These are phyloP conservation scores for Artomyces pyxidatus DNA, from an alignment of 768 basidiomycete species.

Conservation along the genomic window DNA sequence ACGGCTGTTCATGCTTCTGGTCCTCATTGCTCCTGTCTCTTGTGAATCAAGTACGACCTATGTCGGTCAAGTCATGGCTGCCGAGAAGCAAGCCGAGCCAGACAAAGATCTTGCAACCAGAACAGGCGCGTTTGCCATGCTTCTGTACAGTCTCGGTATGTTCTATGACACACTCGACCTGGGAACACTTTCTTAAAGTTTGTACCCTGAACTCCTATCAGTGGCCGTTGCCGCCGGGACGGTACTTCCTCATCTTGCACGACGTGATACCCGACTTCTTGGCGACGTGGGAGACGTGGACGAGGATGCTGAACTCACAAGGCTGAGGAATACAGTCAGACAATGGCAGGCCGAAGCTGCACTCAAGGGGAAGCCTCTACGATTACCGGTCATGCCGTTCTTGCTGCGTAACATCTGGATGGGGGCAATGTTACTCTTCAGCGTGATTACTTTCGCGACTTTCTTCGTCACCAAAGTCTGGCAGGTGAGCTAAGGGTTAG, in stretches of 20 bases:
- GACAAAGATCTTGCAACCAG: conserved; percentile 78
- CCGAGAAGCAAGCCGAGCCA: conserved; percentile 64
- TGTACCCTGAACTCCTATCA: conserved; percentile 29
- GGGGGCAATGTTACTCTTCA: conserved; percentile 76
- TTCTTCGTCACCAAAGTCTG: conserved; percentile 79
- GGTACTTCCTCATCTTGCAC: conserved; percentile 71
- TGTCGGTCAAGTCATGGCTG: conserved; percentile 89
- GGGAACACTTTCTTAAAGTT: conserved; percentile 3
- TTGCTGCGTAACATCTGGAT: conserved; percentile 93
- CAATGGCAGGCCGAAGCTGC: conserved; percentile 84
- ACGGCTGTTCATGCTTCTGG: not conserved
- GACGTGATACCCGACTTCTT: conserved; percentile 74
- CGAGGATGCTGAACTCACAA: conserved; percentile 65
- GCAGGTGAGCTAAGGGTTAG: conserved; percentile 49
- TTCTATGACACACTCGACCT: conserved; percentile 6
- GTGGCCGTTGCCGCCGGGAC: conserved; percentile 83
- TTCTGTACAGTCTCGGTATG: conserved; percentile 83
- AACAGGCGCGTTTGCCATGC: conserved; percentile 81
- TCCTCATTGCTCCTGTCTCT: not conserved
- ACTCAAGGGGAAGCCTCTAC: conserved; percentile 61
- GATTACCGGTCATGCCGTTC: conserved; percentile 83
- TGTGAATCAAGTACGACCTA: conserved; percentile 72
- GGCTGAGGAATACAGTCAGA: conserved; percentile 62
- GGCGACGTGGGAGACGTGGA: conserved; percentile 61
- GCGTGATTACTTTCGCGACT: conserved; percentile 69